Evolutionary conservation across 495 filamentous ascomycete genomes (phyloP).

Genomic region (Aspergillus steynii): DNA sequence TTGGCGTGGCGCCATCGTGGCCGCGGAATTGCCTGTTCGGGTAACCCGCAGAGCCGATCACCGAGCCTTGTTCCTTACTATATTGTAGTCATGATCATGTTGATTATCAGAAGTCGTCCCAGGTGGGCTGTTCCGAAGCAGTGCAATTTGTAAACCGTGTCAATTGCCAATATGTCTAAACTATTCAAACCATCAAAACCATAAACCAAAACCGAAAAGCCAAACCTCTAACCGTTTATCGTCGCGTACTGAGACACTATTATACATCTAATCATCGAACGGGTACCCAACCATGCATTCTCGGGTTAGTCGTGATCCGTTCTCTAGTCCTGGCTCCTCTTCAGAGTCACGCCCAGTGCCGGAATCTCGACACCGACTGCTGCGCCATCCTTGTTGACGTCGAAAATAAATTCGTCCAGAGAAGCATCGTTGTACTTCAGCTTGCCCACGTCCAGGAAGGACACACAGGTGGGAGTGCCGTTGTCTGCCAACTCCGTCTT

Average conservation of each 20-base stretch:
- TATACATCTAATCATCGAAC: not conserved
- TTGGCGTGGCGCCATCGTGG: too few relatives aligned
- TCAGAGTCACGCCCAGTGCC: constrained; percentile 34
- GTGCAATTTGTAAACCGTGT: too few relatives aligned
- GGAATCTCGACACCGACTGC: constrained; percentile 44
- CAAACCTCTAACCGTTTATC: too few relatives aligned
- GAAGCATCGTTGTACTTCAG: constrained; percentile 40
- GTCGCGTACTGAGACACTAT: not conserved
- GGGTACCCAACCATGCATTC: too few relatives aligned
- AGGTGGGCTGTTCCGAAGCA: too few relatives aligned
- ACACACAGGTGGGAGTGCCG: constrained; percentile 39
- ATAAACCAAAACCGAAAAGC: too few relatives aligned
- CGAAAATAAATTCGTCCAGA: constrained; percentile 55
- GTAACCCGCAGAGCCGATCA: too few relatives aligned
- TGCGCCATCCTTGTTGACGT: constrained; percentile 35
- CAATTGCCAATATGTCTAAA: too few relatives aligned
- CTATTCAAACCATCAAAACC: too few relatives aligned
- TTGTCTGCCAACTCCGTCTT: constrained; percentile 27
- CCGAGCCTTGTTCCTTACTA: too few relatives aligned
- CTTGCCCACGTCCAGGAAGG: constrained; percentile 50
- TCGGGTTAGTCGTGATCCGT: not conserved
- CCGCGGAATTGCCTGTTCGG: not conserved
- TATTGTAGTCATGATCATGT: too few relatives aligned
- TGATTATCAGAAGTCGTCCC: too few relatives aligned
- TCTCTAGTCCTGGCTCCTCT: not conserved